These are phyloP conservation scores for Aphanomyces astaci DNA, from an alignment of 352 stramenopile species.

Conservation along the genomic window DNA sequence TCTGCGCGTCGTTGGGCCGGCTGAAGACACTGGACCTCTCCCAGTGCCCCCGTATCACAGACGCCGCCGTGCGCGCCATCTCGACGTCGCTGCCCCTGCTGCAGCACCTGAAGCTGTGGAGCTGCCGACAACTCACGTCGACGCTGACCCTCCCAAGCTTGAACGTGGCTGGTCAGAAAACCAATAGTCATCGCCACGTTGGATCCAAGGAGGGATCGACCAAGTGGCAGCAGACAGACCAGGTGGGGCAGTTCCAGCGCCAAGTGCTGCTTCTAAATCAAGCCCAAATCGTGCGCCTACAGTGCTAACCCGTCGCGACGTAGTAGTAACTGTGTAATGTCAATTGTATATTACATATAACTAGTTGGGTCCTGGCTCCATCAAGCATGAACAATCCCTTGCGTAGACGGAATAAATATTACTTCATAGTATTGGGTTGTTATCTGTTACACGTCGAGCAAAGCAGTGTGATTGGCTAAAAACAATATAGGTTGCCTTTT, in stretches of 20 bases:
- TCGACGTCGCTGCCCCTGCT: constrained; percentile 44
- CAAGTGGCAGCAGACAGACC: background rate
- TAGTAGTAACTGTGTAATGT: too few species aligned
- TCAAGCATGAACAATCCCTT: too few species aligned
- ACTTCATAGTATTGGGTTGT: too few species aligned
- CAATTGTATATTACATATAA: too few species aligned
- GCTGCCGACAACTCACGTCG: constrained; percentile 74
- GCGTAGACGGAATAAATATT: too few species aligned
- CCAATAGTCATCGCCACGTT: too few species aligned
- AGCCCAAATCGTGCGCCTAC: background rate
- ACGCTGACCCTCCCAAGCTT: constrained; percentile 60
- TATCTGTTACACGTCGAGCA: too few species aligned
- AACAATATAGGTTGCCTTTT: too few species aligned
- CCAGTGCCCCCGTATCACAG: constrained; percentile 71
- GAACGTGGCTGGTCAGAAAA: constrained; percentile 56
- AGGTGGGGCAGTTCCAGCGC: background rate
- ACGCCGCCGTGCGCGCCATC: constrained; percentile 54
- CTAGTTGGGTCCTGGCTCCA: too few species aligned
- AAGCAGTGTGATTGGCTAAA: too few species aligned
- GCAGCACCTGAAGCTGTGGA: constrained; percentile 72
- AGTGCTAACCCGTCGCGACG: too few species aligned
- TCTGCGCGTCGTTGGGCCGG: constrained; percentile 41
- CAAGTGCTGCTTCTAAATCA: background rate
- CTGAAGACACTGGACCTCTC: constrained; percentile 72
- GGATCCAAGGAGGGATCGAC: too few species aligned